Evolutionary conservation across 2,329 filamentous ascomycete genomes (phyloP), one percentile per base, ranked within the genome.

Genomic region (Colletotrichum noveboracense): DNA sequence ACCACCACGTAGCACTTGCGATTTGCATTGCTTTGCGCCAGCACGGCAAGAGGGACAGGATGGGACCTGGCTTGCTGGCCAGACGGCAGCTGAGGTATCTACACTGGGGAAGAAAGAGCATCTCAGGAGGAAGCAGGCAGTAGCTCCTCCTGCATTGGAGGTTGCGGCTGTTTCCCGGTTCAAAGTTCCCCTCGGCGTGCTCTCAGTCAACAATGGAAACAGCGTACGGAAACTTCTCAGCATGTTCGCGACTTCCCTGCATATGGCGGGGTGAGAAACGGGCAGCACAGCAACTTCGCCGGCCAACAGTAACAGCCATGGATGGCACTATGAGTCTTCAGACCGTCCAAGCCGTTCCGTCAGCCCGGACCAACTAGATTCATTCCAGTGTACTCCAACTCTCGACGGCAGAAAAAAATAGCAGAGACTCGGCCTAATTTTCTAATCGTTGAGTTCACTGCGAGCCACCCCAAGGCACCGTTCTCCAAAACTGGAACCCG

Each of bases 361-460:
- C 65, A 61, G 74, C 58, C 74, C 74, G 65, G 64, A 60, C 74
- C 74, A 76, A 76, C 58, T 73, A 52, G 70, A 58, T 65, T 58
- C 74, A 69, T 76, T 76, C 74, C 74, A 75, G 66, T 30, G 26
- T 72, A 52, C 36, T 69, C 67, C 66, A 43, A 62, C 69, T 43
- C 26, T 52, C n/a, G 43, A 55, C 16, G 61, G n/a, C 34, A 67
- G 28, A 36, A 52, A 52, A 38, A 30, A 60, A 68, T 58, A 69
- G 38, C 43, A 70, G 21, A 72, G 72, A 69, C 64, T 58, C 34
- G 58, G 70, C 64, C 74, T 76, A 36, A 52, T 68, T 76, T 75
- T 75, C 34, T 74, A 69, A 76, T 73, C 74, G 74, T 76, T 76
- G 74, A 76, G 74, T 74, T 74, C 65, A 55, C 66, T 26, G 21